phyloP scores from a whole-genome alignment of 2,329 filamentous ascomycete species.

The Pyrenochaeta sp. region DNA sequence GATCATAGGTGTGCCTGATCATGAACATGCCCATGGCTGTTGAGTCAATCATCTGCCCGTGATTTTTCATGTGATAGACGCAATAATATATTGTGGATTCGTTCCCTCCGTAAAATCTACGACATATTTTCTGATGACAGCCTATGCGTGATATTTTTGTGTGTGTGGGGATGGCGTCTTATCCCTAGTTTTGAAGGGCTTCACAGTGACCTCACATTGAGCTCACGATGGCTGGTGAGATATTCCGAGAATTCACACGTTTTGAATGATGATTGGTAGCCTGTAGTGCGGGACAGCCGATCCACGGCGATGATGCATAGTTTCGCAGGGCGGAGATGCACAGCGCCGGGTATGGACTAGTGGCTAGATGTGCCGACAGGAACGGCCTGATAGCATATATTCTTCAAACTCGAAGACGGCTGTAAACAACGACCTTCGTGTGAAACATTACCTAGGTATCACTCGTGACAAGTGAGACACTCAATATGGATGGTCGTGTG shows the following conservation, averaged over 20 bases:
- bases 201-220: not conserved
- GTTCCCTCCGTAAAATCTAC: not conserved
- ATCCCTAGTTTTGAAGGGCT: not conserved
- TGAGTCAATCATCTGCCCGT: not conserved
- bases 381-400: not conserved
- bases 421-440: not conserved
- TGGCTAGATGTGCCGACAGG: not conserved
- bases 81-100: not conserved
- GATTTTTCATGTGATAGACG: not conserved
- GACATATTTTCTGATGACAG: not conserved
- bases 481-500: not conserved
- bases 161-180: not conserved
- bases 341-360: not conserved
- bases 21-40: not conserved
- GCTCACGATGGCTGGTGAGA: not conserved
- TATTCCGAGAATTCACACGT: slow-evolving; percentile 11
- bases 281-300: slow-evolving; percentile 3
- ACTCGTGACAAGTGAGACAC: slow-evolving; percentile 2
- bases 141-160: not conserved
- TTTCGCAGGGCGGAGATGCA: not conserved
- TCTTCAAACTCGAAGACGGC: not conserved
- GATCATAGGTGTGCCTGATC: not conserved
- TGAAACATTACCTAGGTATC: not conserved
- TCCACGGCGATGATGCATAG: slow-evolving; percentile 8
- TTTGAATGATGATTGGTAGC: slow-evolving; percentile 13